Conservation (phyloP, 257 asterid species). For the Anisodus tanguticus region DNA sequence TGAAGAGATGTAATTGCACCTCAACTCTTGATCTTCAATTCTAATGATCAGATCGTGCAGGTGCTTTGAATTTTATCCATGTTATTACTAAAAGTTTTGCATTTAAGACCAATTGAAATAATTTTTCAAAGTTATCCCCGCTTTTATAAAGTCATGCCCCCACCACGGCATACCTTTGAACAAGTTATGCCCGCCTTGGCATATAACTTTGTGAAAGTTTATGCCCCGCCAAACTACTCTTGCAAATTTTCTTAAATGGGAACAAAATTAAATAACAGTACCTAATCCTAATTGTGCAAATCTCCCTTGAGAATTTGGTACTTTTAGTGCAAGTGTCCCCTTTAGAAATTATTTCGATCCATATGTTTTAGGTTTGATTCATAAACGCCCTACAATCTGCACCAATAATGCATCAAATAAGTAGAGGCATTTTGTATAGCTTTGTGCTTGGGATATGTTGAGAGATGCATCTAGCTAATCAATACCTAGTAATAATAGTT, state of each 20-base stretch:
- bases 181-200: neutral
- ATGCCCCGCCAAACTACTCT: neutral
- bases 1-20: too few relatives aligned
- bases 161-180: neutral
- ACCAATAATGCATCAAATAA: neutral
- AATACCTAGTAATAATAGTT: too few relatives aligned
- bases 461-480: too few relatives aligned
- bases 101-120: neutral
- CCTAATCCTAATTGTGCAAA: neutral
- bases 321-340: neutral
- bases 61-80: too few relatives aligned
- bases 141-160: neutral
- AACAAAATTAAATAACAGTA: neutral
- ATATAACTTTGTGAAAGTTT: neutral
- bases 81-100: too few relatives aligned
- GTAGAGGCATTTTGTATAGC: too few relatives aligned
- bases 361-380: neutral
- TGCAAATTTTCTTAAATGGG: neutral
- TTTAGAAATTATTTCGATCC: neutral
- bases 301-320: neutral
- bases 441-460: too few relatives aligned
- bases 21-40: too few relatives aligned
- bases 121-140: neutral
- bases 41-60: neutral
- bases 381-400: neutral